Evolutionary conservation across 2,329 filamentous ascomycete species (phyloP), one percentile per base, ranked within the genome.

Genomic region (Fusarium oligoseptatum): DNA sequence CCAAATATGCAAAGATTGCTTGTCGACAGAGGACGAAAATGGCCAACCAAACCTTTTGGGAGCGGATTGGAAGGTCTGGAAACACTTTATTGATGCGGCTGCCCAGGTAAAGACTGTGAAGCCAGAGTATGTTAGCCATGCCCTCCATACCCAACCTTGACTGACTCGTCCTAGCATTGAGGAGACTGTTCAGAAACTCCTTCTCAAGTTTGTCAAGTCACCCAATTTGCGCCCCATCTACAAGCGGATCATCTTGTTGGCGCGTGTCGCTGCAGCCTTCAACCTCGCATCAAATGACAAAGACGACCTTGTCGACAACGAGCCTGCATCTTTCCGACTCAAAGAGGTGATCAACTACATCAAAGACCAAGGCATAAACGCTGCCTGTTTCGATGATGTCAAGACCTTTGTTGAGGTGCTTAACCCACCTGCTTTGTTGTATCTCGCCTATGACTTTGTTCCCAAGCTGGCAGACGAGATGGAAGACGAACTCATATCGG

Each of bases 361-460:
- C 22, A 71, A 81, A 3, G 78, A 81, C 37, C 81, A 85, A 63
- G 80, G 77, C n/a, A 70, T 71, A 0, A 83, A 80, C n/a, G 77
- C 81, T 6, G 81, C 83, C 8, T 87, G 82, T 65, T 89, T 89
- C 64, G 83, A 85, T 37, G 87, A 88, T 58, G 74, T 88, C 45
- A 88, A 85, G 68, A 70, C 72, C 1, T 88, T 86, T 64, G 79
- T 87, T 4, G 83, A 86, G 45, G 77, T 80, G 22, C 82, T 91
- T 0, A 81, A 78, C 1, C 79, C 83, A 3, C 74, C 80, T 1
- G 87, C 88, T 8, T 74, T 85, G 9, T 82, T 81, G 48, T 77
- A 82, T 27, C 74, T 89, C 9, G 80, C 86, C 5, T 79, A 84
- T 8, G 70, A 81, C 1, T 81, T 85, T 57, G 68, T 85, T 5